Evolutionary conservation across 257 asterid species (phyloP), one percentile per base, ranked within the genome.

Genomic region (Solanum chiquidenum): DNA sequence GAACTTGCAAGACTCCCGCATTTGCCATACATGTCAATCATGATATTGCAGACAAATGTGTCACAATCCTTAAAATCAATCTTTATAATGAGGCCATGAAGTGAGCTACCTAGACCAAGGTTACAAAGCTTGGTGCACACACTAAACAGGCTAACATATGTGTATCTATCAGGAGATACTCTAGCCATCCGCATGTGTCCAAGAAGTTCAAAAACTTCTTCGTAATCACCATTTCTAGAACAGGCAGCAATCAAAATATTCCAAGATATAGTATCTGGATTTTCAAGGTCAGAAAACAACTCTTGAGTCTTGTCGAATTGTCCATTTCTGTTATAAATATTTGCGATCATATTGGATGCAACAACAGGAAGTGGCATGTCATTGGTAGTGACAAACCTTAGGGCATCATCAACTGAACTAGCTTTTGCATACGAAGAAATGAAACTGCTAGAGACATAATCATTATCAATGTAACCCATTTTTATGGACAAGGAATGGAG

Each of bases 11-110:
- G 90, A 90, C 91, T 87, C 73, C 99, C 98, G 74, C 98, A 97
- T 92, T 95, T 97, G 42, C 95, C 97, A 34, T 97, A 95, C 99
- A 95, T 97, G 91, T 93, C 96, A 10, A 97, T 91, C 94, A 95
- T 90, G 62, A 88, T 87, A 91, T 97, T 95, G 91, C 90, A 83
- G 46, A 93, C 93, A 87, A 95, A 93, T 40, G 94, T 91, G 93
- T 95, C 99, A 11, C 94, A 93, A 29, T 75, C 20, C 21, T 79
- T 86, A 44, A 88, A 92, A 88, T 91, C 88, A 10, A 84, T 92
- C 92, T 94, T 96, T 46, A 92, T 6, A 35, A 91, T 72, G 33
- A 94, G 92, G 29, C 95, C 91, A 31, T 97, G 98, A 83, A 97
- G 97, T 79, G 97, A 94, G 83, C 93, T 89, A 27, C 99, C 98